Base-by-base conservation (phyloP, 2,329 filamentous ascomycete species). In the Hypoxylon rubiginosum region DNA sequence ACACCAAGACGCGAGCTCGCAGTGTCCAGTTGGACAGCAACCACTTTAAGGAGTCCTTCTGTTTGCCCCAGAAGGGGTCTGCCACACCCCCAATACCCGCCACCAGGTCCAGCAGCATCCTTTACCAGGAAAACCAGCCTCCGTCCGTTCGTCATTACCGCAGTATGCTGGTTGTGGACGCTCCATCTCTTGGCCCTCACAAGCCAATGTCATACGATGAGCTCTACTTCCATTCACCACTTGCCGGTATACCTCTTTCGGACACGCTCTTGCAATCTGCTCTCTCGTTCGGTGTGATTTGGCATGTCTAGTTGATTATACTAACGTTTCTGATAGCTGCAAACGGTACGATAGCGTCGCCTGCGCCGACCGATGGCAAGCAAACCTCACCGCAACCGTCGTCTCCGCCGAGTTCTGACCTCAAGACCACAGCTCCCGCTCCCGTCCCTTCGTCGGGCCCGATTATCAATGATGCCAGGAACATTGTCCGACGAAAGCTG, bases 401-500 rank as follows among this genome's bases (percentile, higher is more conserved):
- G 56, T 72, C 77, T 64, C 79, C 83, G 67, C 77, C 79, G 74
- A 76, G 72, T 63, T 75, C 74, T 75, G 71, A 77, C 72, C 53
- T 74, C 8, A 73, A 69, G 58, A 9, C 69, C 48, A 62, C 63
- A 75, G 74, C 74, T 10, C 17, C 63, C 19, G 28, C 49, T 36
- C 32, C 59, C 3, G 36, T 34, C 70, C 64, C 72, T 67, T 71
- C 71, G 74, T 80, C 81, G 80, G 78, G 82, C 72, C 77, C 66
- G 71, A 85, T 88, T 72, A 82, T 86, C 73, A 88, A 84, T 77
- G 91, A 93, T 77, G 91, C 91, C 86, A 91, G 91, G 82, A 98
- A 99, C 86, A 97, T 99, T 80, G 95, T 99, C 76, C 93, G 96
- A 82, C 90, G 96, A 82, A 99, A 99, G 87, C 86, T 99, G 79